phyloP scores from a whole-genome alignment of 164 flowering plant genomes.

The Nymphaea thermarum region DNA sequence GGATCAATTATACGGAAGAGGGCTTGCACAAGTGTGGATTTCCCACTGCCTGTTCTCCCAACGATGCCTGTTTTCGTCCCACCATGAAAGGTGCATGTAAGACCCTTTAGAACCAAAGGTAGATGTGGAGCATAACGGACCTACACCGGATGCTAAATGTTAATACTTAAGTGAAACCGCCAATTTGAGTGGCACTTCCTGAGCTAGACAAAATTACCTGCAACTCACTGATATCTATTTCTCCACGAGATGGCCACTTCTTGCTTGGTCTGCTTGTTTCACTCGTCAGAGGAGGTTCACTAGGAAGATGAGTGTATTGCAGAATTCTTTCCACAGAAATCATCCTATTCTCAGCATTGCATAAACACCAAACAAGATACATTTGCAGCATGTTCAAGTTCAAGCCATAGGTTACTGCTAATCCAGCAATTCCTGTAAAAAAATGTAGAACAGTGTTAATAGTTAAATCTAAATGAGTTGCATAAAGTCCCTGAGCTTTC shows the following conservation, averaged over 20 bases:
- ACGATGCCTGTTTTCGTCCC: constrained; percentile 32
- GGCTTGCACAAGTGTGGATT: constrained; percentile 32
- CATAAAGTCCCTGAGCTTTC: constrained; percentile 24
- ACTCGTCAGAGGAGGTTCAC: constrained; percentile 54
- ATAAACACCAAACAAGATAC: constrained; percentile 46
- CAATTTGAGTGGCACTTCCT: constrained; percentile 15
- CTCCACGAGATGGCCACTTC: constrained; percentile 56
- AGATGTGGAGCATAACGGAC: constrained; percentile 35
- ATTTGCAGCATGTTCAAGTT: constrained; percentile 48
- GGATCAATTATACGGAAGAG: constrained; percentile 35
- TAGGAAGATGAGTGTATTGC: constrained; percentile 43
- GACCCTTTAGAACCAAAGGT: constrained; percentile 28
- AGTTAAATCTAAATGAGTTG: constrained; percentile 14
- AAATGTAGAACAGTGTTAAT: constrained; percentile 1
- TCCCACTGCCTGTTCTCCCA: constrained; percentile 42
- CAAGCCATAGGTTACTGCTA: constrained; percentile 71
- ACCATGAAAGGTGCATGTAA: constrained; percentile 26
- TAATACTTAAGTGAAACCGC: constrained; percentile 11
- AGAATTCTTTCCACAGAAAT: constrained; percentile 73
- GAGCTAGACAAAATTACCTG: constrained; percentile 37
- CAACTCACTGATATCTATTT: constrained; percentile 38
- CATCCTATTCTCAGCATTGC: constrained; percentile 54
- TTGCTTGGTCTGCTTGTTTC: constrained; percentile 31
- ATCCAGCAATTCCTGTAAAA: constrained; percentile 52
- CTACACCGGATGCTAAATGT: constrained; percentile 9